Evolutionary conservation across 495 filamentous ascomycete genomes (phyloP).

Genomic region (Trichoderma virens): DNA sequence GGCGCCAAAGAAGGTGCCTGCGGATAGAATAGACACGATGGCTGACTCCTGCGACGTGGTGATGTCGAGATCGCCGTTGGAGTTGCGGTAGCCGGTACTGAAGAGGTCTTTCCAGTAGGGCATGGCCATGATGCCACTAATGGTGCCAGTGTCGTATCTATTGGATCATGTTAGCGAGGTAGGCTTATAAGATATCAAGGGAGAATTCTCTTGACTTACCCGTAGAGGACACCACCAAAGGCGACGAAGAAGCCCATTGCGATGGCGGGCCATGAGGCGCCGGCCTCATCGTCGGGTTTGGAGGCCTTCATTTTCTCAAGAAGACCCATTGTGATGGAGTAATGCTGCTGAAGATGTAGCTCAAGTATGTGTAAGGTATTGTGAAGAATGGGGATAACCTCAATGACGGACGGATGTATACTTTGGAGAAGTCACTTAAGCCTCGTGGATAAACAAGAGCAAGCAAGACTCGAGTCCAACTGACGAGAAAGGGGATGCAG

Average conservation of each 20-base stretch:
- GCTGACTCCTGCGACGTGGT: conserved; percentile 44
- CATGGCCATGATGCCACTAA: conserved; percentile 52
- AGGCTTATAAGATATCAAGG: neutral
- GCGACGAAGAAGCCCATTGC: conserved; percentile 61
- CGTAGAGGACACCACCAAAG: conserved; percentile 63
- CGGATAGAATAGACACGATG: conserved; percentile 66
- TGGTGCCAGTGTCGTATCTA: conserved; percentile 54
- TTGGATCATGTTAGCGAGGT: neutral
- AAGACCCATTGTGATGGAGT: neutral
- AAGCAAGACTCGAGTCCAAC: too few relatives aligned
- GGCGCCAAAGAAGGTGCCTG: conserved; percentile 70
- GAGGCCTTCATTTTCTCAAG: neutral
- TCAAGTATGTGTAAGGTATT: too few relatives aligned
- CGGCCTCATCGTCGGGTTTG: conserved; percentile 41
- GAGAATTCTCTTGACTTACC: conserved; percentile 13
- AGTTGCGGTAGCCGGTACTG: conserved; percentile 31
- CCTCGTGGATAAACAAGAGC: too few relatives aligned
- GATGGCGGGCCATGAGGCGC: conserved; percentile 58
- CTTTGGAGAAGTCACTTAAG: too few relatives aligned
- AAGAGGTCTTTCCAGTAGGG: conserved; percentile 31
- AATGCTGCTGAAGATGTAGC: neutral
- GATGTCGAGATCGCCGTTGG: conserved; percentile 19
- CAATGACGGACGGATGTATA: too few relatives aligned
- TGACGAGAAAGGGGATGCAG: too few relatives aligned
- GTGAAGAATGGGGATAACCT: too few relatives aligned